Evolutionary conservation across 495 filamentous ascomycete genomes (phyloP).

Genomic region (Xylaria longipes): DNA sequence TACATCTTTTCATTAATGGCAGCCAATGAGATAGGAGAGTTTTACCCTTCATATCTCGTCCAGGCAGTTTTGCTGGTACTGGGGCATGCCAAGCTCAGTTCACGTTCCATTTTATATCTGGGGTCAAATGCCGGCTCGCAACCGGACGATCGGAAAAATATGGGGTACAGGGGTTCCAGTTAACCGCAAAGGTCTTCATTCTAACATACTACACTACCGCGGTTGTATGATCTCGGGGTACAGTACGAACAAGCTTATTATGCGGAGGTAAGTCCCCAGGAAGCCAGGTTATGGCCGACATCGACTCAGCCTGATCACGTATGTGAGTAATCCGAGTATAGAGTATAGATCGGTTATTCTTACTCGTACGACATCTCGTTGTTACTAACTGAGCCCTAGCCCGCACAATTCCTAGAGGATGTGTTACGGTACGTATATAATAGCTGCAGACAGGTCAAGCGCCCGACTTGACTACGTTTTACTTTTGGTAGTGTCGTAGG

Average conservation of each 20-base stretch:
- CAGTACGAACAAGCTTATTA: neutral
- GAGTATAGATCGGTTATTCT: neutral
- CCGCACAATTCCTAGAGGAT: neutral
- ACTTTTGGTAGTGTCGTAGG: no score
- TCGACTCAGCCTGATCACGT: conserved; percentile 17
- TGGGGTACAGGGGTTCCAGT: neutral
- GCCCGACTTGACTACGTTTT: no score
- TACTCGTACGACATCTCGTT: neutral
- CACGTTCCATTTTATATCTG: conserved; percentile 1
- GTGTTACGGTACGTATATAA: no score
- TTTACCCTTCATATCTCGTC: conserved; percentile 1
- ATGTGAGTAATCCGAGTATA: neutral
- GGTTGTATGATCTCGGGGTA: neutral
- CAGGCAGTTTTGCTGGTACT: conserved; percentile 12
- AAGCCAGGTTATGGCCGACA: neutral
- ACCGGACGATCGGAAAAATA: conserved; percentile 22
- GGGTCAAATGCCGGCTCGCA: conserved; percentile 19
- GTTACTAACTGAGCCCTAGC: neutral
- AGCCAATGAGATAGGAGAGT: conserved; percentile 31
- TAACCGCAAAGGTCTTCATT: neutral
- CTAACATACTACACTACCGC: neutral
- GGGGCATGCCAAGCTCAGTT: conserved; percentile 4
- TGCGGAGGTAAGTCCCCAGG: neutral
- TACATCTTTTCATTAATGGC: conserved; percentile 31
- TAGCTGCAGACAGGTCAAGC: no score